Evolutionary conservation across 2,329 filamentous ascomycete genomes (phyloP).

Genomic region (Cordyceps militaris): DNA sequence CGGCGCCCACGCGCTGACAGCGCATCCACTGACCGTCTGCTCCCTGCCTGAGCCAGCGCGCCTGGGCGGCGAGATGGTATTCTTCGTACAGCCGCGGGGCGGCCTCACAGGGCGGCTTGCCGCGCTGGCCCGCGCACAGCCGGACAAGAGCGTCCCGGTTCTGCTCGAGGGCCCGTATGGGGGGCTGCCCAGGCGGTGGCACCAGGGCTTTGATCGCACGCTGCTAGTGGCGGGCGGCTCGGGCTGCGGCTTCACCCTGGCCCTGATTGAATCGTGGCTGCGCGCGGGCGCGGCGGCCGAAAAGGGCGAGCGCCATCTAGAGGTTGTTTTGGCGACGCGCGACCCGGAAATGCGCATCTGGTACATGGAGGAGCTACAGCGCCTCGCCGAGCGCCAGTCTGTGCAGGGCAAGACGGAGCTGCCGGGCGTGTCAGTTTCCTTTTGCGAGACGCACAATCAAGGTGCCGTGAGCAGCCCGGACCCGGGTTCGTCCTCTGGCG

Average conservation of each 20-base stretch:
- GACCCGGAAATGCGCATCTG: conserved; percentile 22
- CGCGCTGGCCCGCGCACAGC: conserved; percentile 28
- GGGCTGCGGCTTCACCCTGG: conserved; percentile 45
- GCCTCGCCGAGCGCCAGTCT: conserved; percentile 11
- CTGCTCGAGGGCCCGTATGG: conserved; percentile 54
- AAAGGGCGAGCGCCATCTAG: not conserved
- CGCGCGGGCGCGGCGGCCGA: not conserved
- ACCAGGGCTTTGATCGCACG: conserved; percentile 32
- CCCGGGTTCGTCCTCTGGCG: not conserved
- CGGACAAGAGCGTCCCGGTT: conserved; percentile 34
- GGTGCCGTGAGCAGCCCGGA: not conserved
- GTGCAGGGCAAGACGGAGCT: conserved; percentile 1
- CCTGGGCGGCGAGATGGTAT: conserved; percentile 35
- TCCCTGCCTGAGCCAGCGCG: conserved; percentile 31
- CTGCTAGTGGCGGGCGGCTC: conserved; percentile 50
- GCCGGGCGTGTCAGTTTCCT: conserved; percentile 9
- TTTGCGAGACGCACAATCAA: conserved; percentile 11
- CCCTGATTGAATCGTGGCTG: conserved; percentile 35
- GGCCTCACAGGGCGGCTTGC: conserved; percentile 44
- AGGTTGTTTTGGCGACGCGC: conserved; percentile 24
- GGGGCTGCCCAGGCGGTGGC: conserved; percentile 34
- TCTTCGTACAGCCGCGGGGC: conserved; percentile 43
- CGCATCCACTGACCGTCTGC: conserved; percentile 50
- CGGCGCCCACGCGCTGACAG: conserved; percentile 36
- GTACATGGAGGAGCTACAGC: conserved; percentile 20